Conservation (phyloP, 345 rosid species). For the Moricandia moricandioides region DNA sequence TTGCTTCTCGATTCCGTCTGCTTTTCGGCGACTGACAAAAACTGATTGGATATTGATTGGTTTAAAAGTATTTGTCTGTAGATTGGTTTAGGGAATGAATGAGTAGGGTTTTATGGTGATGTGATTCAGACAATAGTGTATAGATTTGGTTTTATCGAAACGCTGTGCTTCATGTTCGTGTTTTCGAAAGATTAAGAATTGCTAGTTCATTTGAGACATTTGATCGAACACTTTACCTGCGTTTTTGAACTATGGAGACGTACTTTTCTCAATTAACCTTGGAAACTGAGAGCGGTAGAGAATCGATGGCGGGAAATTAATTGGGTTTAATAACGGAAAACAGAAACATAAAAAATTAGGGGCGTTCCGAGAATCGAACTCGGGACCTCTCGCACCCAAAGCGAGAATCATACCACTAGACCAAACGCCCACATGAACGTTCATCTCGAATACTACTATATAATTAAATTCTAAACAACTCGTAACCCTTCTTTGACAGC, state of each 20-base stretch:
- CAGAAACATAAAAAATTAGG: constrained; percentile 21
- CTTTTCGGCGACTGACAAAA: constrained; percentile 54
- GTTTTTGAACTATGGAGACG: background rate
- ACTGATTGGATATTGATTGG: constrained; percentile 2
- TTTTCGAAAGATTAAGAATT: background rate
- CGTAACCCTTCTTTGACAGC: background rate
- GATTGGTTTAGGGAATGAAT: background rate
- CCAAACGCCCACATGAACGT: constrained; percentile 49
- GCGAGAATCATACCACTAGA: constrained; percentile 92
- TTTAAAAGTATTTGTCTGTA: too few species aligned
- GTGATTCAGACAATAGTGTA: constrained; percentile 9
- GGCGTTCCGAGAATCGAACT: constrained; percentile 78
- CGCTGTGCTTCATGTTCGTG: background rate
- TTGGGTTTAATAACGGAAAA: background rate
- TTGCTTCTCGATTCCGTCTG: constrained; percentile 66
- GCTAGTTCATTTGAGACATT: background rate
- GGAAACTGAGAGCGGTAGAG: too few species aligned
- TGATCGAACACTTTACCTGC: constrained; percentile 19
- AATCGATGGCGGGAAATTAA: too few species aligned
- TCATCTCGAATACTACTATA: background rate
- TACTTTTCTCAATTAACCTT: too few species aligned
- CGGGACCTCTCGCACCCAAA: constrained; percentile 89
- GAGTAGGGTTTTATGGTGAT: background rate
- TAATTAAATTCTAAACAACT: background rate
- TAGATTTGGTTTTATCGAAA: background rate